Evolutionary conservation across 2,329 filamentous ascomycete genomes (phyloP).

Genomic region (Calonectria leucothoes): DNA sequence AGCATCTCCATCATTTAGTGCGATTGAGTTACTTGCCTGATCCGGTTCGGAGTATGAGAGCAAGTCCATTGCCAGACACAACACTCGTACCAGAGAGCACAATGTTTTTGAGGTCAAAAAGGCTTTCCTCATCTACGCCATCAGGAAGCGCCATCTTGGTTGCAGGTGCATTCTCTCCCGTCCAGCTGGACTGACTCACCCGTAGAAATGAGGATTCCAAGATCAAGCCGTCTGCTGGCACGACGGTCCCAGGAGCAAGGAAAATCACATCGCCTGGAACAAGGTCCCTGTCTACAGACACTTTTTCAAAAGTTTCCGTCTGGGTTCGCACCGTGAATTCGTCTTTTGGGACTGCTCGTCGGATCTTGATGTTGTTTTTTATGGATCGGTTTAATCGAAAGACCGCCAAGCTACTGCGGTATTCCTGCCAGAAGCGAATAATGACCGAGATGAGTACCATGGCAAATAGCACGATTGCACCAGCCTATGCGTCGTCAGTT

Average conservation of each 20-base stretch:
- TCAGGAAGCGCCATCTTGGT: conserved; percentile 28
- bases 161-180: conserved; percentile 43
- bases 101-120: conserved; percentile 42
- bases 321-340: not conserved
- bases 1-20: conserved; percentile 2
- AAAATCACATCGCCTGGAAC: conserved; percentile 40
- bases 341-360: not conserved
- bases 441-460: not conserved
- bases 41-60: conserved; percentile 34
- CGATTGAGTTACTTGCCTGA: not conserved
- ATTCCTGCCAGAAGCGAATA: conserved; percentile 3
- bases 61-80: conserved; percentile 41
- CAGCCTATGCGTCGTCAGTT: not conserved
- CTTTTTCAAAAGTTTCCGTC: not conserved
- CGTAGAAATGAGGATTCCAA: conserved; percentile 42
- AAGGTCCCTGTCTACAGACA: conserved; percentile 19
- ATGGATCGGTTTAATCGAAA: not conserved
- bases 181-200: conserved; percentile 44
- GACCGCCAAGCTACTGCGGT: not conserved
- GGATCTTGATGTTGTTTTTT: not conserved
- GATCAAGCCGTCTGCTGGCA: conserved; percentile 45
- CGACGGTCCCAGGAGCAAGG: conserved; percentile 37
- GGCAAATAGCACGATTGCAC: not conserved
- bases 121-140: conserved; percentile 32
- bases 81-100: conserved; percentile 44